phyloP scores from a whole-genome alignment of 1,139 yeast species.

The Casaregolazyma suthepensis region DNA sequence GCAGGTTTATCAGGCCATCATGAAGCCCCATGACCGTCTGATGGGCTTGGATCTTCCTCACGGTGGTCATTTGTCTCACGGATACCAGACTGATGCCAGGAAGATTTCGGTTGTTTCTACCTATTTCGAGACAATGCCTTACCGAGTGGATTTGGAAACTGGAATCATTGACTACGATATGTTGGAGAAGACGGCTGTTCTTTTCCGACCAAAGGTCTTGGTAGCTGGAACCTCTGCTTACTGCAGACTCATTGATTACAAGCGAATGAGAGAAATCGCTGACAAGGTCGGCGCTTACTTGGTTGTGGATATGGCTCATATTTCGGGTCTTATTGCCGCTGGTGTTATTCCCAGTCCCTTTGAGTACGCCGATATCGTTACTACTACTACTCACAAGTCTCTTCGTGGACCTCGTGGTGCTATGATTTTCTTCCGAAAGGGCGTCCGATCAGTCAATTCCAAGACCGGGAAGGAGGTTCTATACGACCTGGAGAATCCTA shows the following conservation, averaged over 20 bases:
- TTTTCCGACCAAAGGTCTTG: constrained; percentile 89
- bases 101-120: constrained; percentile 89
- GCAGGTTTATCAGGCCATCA: constrained; percentile 85
- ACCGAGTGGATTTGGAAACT: constrained; percentile 75
- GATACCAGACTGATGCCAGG: constrained; percentile 83
- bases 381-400: constrained; percentile 96
- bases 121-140: constrained; percentile 96
- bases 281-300: constrained; percentile 91
- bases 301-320: constrained; percentile 94
- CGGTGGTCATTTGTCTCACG: constrained; percentile 96
- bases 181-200: constrained; percentile 71
- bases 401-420: constrained; percentile 99
- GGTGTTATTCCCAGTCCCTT: constrained; percentile 90
- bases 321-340: constrained; percentile 90
- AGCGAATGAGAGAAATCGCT: constrained; percentile 81
- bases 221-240: constrained; percentile 98
- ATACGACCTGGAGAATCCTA: constrained; percentile 82
- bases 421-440: constrained; percentile 92
- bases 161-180: constrained; percentile 90
- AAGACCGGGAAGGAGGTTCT: constrained; percentile 83
- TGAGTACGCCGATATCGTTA: constrained; percentile 90
- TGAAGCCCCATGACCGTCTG: constrained; percentile 85
- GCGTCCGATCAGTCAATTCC: constrained; percentile 67
- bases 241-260: constrained; percentile 85
- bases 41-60: constrained; percentile 98